phyloP scores from a whole-genome alignment of 2,329 filamentous ascomycete genomes.

The Aspergillus brunneoviolaceus region DNA sequence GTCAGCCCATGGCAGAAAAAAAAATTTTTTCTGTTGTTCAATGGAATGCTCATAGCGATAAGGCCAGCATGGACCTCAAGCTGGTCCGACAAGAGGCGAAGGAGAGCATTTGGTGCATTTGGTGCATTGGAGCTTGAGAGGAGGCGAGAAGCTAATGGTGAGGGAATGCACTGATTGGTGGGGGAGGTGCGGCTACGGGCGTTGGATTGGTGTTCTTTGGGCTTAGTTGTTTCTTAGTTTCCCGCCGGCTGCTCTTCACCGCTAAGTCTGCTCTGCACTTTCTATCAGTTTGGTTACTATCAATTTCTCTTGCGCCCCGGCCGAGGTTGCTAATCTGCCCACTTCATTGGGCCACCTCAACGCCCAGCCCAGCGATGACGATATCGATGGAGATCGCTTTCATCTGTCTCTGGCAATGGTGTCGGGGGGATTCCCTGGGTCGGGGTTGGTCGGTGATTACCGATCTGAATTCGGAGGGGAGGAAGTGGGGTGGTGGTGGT shows the following conservation, averaged over 20 bases:
- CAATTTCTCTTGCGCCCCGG: background rate
- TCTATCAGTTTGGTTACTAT: background rate
- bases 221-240: background rate
- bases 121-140: background rate
- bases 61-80: conserved; percentile 5
- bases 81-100: background rate
- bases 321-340: background rate
- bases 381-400: background rate
- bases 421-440: background rate
- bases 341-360: background rate
- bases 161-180: background rate
- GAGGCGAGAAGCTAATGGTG: background rate
- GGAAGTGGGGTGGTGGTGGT: background rate
- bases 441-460: background rate
- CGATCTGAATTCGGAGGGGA: background rate
- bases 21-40: background rate
- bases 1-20: background rate
- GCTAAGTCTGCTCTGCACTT: background rate
- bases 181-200: background rate
- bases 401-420: background rate
- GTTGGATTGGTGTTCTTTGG: background rate
- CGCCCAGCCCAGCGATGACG: background rate
- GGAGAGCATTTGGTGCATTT: background rate
- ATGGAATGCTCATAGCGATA: background rate
- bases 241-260: background rate